These are phyloP conservation scores for Penicillium sp. DNA, from an alignment of 2,329 filamentous ascomycete genomes.

Conservation along the genomic window DNA sequence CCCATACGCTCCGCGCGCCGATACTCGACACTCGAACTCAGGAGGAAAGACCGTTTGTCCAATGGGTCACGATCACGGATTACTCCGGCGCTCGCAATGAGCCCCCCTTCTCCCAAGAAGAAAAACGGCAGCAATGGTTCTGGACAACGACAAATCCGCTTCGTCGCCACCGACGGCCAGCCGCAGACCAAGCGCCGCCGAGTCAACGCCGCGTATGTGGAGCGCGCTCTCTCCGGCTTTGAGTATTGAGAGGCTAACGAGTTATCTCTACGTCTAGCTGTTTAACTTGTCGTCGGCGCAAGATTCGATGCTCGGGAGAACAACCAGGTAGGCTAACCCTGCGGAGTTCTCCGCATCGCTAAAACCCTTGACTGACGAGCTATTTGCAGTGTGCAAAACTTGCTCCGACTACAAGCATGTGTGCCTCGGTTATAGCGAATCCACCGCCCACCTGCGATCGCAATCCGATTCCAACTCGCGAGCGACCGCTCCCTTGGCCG, in stretches of 20 bases:
- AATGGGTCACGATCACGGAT: constrained; percentile 37
- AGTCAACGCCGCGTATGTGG: constrained; percentile 71
- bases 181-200: constrained; percentile 75
- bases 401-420: constrained; percentile 69
- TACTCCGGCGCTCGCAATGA: constrained; percentile 39
- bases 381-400: constrained; percentile 58
- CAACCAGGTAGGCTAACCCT: constrained; percentile 51
- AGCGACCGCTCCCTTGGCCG: constrained; percentile 19
- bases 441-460: constrained; percentile 32
- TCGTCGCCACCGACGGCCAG: constrained; percentile 78
- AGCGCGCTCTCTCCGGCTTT: neutral
- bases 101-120: constrained; percentile 38
- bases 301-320: constrained; percentile 73
- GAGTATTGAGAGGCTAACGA: constrained; percentile 9
- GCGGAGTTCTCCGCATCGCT: neutral
- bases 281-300: constrained; percentile 71
- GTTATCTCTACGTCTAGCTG: constrained; percentile 50
- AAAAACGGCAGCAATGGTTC: constrained; percentile 34
- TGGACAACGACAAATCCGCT: constrained; percentile 59
- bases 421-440: constrained; percentile 66
- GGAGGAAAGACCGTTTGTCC: constrained; percentile 16
- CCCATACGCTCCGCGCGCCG: constrained; percentile 2
- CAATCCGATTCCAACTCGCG: constrained; percentile 30
- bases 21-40: neutral
- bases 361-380: constrained; percentile 3